Percentiles rank a stretch among this genome's conserved stretches.
Evolutionary conservation across 2,329 filamentous ascomycete species (phyloP).

Genomic region (Ceratocystiopsis brevicomis): DNA sequence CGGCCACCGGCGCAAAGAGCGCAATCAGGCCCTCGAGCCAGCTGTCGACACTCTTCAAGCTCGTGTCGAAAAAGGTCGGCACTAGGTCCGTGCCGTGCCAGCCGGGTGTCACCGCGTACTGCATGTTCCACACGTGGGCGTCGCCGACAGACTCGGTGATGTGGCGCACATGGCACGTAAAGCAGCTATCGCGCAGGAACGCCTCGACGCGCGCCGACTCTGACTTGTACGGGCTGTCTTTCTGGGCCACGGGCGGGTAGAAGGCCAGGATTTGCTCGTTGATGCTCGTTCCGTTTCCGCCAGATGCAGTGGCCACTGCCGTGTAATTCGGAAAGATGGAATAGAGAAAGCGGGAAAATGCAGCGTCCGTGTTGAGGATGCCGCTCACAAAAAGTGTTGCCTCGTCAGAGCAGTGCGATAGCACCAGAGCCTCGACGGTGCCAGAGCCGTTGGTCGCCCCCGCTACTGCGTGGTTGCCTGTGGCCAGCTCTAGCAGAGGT

Average conservation of each 20-base stretch:
- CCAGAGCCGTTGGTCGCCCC: constrained; percentile 4
- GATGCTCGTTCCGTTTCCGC: constrained; percentile 7
- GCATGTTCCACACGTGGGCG: constrained; percentile 19
- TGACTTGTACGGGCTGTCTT: constrained; percentile 5
- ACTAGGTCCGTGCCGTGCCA: constrained; percentile 22
- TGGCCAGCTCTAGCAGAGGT: constrained; percentile 14
- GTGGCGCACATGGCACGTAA: constrained; percentile 19
- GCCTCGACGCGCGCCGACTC: constrained; percentile 14
- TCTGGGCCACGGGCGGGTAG: constrained; percentile 12
- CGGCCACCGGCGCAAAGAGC: constrained; percentile 15
- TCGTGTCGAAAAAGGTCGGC: constrained; percentile 20
- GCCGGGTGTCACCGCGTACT: constrained; percentile 21
- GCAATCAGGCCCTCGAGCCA: constrained; percentile 11
- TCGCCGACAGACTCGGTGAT: constrained; percentile 19
- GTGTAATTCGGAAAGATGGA: constrained; percentile 17
- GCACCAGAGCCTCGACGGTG: constrained; percentile 13
- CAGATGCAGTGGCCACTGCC: not conserved
- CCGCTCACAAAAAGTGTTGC: constrained; percentile 15
- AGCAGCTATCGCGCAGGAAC: constrained; percentile 17
- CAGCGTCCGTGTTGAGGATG: constrained; percentile 13
- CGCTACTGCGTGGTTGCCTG: constrained; percentile 8
- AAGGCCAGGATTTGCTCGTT: constrained; percentile 13
- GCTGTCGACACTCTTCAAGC: constrained; percentile 11
- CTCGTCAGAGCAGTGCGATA: constrained; percentile 16
- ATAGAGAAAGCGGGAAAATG: constrained; percentile 16